Evolutionary conservation across 495 filamentous ascomycete genomes (phyloP), one percentile per base, ranked within the genome.

Genomic region (Tuber aestivum): DNA sequence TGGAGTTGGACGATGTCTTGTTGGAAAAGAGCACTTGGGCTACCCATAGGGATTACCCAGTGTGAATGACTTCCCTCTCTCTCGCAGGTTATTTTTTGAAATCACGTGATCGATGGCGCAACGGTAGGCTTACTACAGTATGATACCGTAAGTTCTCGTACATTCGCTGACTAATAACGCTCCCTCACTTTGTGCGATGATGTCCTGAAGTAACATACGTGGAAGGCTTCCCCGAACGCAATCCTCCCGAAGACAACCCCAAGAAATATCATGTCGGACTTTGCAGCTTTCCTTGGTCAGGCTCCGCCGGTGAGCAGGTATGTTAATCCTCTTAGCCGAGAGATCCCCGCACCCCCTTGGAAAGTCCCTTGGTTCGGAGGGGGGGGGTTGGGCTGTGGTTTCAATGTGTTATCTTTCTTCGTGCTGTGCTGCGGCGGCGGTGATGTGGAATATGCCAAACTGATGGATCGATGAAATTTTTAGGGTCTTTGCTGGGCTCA

Each of bases 221-320:
- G 75, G 77, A 76, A 68, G 74, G 70, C 69, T 75, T 79, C 68
- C 73, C 65, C 61, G 70, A 61, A 27, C 56, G 4, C 56, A 35
- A 35, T 35, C 56, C 16, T 35, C 75, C 72, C 77, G 70, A 72
- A 38, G 71, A 37, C 69, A 38, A 75, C 50, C 50, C 48, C n/a
- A 65, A 68, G 70, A 72, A 41, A 75, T 21, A 82, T 56, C 48
- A 82, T 82, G 80, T 82, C 80, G n/a, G 79, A 81, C 56, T 74
- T 83, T 68, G 79, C 75, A 71, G 65, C 75, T 16, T 76, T 82
- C 70, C 50, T 82, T 65, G 76, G 74, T 38, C 78, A 82, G 70
- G 81, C 81, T 72, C 81, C 81, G 68, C 81, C 81, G 6, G 70
- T 83, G 41, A 78, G 78, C 41, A 78, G 81, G 81, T 83, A 78